These are phyloP conservation scores for Eragrostis nindensis DNA, from an alignment of 176 grass and related monocot species.

Conservation along the genomic window DNA sequence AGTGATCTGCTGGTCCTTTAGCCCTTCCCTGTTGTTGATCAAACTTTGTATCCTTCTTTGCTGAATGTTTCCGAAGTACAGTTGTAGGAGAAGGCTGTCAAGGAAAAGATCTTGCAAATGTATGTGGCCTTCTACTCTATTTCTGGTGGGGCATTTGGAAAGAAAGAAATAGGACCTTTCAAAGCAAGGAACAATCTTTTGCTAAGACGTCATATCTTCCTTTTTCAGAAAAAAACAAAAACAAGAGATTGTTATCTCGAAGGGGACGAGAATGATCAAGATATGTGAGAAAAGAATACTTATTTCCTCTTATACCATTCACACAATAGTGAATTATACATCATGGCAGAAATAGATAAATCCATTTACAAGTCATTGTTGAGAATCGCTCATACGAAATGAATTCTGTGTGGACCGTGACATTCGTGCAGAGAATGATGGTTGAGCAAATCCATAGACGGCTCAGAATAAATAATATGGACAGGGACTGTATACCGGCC, in stretches of 20 bases:
- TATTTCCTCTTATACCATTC: background rate
- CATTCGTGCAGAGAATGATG: background rate
- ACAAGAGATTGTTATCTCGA: too few relatives aligned
- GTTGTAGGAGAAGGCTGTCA: background rate
- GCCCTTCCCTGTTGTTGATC: background rate
- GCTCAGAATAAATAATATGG: conserved; percentile 9
- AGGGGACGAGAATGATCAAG: background rate
- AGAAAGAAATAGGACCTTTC: too few relatives aligned
- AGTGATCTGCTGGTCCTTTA: background rate
- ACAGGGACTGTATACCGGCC: background rate
- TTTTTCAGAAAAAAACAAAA: background rate
- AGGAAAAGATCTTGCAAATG: background rate
- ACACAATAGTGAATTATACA: background rate
- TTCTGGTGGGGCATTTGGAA: too few relatives aligned
- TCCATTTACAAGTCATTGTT: background rate
- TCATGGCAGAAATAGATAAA: conserved; percentile 10
- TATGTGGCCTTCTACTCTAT: too few relatives aligned
- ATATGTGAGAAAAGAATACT: background rate
- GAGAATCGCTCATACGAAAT: background rate
- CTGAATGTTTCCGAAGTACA: background rate
- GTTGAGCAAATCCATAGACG: conserved; percentile 33
- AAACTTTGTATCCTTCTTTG: background rate
- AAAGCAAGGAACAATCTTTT: too few relatives aligned
- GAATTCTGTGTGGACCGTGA: background rate
- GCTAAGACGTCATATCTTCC: too few relatives aligned